phyloP scores from a whole-genome alignment of 352 stramenopile species.

The Blastocystis sp. region DNA sequence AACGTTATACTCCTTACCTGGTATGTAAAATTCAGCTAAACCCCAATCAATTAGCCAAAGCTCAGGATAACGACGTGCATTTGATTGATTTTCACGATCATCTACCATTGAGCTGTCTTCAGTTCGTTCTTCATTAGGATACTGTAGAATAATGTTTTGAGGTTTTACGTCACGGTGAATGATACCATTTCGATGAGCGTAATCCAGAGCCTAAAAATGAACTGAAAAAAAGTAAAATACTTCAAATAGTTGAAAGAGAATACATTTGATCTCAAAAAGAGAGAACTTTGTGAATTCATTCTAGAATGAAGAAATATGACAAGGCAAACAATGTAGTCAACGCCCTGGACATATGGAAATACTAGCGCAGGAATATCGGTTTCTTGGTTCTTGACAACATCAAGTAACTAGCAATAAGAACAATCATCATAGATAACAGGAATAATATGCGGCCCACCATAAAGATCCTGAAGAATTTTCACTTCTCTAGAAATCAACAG shows the following conservation, averaged over 20 bases:
- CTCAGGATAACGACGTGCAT: conserved; percentile 77
- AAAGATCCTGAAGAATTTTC: conserved; percentile 99
- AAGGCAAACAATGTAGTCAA: conserved; percentile 94
- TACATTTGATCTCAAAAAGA: conserved; percentile 37
- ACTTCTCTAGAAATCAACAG: conserved; percentile 78
- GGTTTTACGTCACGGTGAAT: conserved; percentile 99
- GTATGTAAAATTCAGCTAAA: conserved; percentile 98
- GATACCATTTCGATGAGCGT: conserved; percentile 98
- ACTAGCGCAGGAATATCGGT: conserved; percentile 96
- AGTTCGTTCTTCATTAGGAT: background rate
- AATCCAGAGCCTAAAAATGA: conserved; percentile 90
- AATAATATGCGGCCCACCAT: conserved; percentile 95
- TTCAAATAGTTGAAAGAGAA: conserved; percentile 51
- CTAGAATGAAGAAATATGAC: background rate
- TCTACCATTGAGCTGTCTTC: conserved; percentile 81
- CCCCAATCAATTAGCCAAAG: conserved; percentile 98
- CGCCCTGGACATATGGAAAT: conserved; percentile 98
- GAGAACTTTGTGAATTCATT: conserved; percentile 40
- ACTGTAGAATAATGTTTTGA: conserved; percentile 85
- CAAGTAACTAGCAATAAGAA: conserved; percentile 83
- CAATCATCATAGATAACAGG: background rate
- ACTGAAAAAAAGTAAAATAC: background rate
- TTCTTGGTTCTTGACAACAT: conserved; percentile 94
- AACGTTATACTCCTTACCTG: conserved; percentile 96
- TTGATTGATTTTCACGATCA: conserved; percentile 84